Percentiles rank a stretch among this genome's conserved stretches.
Conservation (phyloP, 805 yeast species). For the Scheffersomyces lignosus region DNA sequence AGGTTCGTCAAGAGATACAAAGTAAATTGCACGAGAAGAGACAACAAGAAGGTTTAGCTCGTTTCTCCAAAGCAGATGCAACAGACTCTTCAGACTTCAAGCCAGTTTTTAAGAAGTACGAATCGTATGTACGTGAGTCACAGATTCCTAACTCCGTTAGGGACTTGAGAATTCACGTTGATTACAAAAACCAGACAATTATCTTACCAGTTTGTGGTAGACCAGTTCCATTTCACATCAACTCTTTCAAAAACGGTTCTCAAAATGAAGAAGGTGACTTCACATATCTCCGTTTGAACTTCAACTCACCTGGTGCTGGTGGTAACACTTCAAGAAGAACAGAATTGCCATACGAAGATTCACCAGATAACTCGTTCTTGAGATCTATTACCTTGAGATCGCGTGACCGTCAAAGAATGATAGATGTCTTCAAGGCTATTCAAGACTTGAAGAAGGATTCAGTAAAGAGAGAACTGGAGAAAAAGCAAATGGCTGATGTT, state of each 20-base stretch:
- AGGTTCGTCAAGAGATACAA: conserved; percentile 80
- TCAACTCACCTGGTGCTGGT: conserved; percentile 89
- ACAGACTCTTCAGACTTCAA: conserved; percentile 59
- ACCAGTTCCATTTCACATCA: conserved; percentile 97
- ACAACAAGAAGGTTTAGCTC: conserved; percentile 80
- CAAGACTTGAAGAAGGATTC: conserved; percentile 91
- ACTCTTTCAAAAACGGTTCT: conserved; percentile 90
- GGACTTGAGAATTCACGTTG: conserved; percentile 85
- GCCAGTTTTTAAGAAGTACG: conserved; percentile 86
- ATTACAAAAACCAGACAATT: conserved; percentile 82
- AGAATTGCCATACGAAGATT: conserved; percentile 89
- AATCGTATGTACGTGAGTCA: conserved; percentile 89
- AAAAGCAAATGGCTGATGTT: conserved; percentile 89
- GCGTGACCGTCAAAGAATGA: conserved; percentile 86
- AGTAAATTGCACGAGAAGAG: conserved; percentile 78
- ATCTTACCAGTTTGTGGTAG: conserved; percentile 90
- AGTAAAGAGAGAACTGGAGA: conserved; percentile 85
- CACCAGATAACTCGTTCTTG: conserved; percentile 81
- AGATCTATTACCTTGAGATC: conserved; percentile 87
- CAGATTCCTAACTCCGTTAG: conserved; percentile 84
- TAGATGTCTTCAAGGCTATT: conserved; percentile 85
- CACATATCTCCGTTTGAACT: conserved; percentile 85
- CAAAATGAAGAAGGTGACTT: conserved; percentile 96
- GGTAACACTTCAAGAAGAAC: conserved; percentile 66
- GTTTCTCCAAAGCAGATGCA: conserved; percentile 80